Evolutionary conservation across 768 basidiomycete species (phyloP), one percentile per base, ranked within the genome.

Genomic region (Pulveroboletus sp.): DNA sequence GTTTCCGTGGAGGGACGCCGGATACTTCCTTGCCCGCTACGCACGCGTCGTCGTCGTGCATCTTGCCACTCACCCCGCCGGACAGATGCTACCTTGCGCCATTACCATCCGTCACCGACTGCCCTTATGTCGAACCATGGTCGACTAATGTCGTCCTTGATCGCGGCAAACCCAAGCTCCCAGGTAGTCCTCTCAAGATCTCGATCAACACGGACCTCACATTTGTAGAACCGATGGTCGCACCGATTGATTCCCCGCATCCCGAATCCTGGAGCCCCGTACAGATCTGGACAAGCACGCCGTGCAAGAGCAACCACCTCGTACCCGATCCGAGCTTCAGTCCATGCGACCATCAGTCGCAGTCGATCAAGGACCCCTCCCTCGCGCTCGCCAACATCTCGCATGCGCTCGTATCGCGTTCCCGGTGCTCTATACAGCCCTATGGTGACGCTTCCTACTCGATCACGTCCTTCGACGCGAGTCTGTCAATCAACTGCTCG

Each of bases 261-360:
- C 58, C 52, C 17, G 43, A 37, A 24, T 50, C 26, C 18, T 62
- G 61, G 61, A 43, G 33, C 38, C 43, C 61, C 8, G 8, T 40
- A 2, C 43, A 56, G 21, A 51, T 65, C 8, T 66, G 63, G 63
- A 59, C 59, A 32, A 66, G 63, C 43, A 63, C 63, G 0, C 63
- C 63, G 3, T 49, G 7, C 38, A 60, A 55, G 49, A 14, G 21
- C 18, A 47, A 59, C 36, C 17, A 28, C 12, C 14, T 14, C 26
- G 15, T 47, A 2, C 43, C 39, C n/a, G 47, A 51, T 5, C 44
- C 17, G 8, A 21, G 10, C 11, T 37, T 40, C 38, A 48, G 18
- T 41, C 31, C 53, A 5, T 46, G 52, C 35, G 49, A 51, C 11
- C 38, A 30, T 6, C 35, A 14, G 28, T 8, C 31, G 0, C 36